These are phyloP conservation scores for Parachaetomium inaequale DNA, from an alignment of 495 filamentous ascomycete species.

Conservation along the genomic window DNA sequence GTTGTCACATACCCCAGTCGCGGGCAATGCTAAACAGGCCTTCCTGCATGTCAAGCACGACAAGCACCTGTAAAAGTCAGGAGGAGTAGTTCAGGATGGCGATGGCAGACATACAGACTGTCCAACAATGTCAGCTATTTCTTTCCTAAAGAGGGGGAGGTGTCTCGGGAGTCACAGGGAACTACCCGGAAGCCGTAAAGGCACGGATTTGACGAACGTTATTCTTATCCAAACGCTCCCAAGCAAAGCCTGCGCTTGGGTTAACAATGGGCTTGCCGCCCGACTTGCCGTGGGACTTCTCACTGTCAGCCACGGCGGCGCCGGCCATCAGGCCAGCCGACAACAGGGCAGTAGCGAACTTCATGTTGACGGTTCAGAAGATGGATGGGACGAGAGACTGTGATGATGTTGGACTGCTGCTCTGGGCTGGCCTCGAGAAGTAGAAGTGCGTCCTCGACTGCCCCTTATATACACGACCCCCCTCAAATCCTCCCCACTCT, in stretches of 20 bases:
- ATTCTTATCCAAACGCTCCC: constrained; percentile 28
- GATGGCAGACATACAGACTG: constrained; percentile 14
- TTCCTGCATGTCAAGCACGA: constrained; percentile 70
- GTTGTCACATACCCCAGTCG: constrained; percentile 45
- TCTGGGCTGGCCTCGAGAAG: background rate
- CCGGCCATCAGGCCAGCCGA: constrained; percentile 22
- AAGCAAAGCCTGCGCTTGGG: constrained; percentile 14
- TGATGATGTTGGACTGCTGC: constrained; percentile 6
- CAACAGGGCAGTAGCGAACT: constrained; percentile 15
- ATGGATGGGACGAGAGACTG: background rate
- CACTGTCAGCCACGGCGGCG: constrained; percentile 22
- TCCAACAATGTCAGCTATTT: no score
- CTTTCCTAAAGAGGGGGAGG: no score
- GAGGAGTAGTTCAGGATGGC: background rate
- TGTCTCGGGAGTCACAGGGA: no score
- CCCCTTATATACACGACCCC: constrained; percentile 3
- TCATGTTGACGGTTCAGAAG: constrained; percentile 13
- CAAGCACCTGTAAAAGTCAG: constrained; percentile 45
- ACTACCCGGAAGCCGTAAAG: no score
- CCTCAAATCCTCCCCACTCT: background rate
- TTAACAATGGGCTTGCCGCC: background rate
- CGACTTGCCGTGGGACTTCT: background rate
- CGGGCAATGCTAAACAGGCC: constrained; percentile 63
- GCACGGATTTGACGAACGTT: no score
- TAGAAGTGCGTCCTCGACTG: constrained; percentile 1